These are phyloP conservation scores for Curvularia sp. DNA, from an alignment of 2,329 filamentous ascomycete species.

Conservation along the genomic window DNA sequence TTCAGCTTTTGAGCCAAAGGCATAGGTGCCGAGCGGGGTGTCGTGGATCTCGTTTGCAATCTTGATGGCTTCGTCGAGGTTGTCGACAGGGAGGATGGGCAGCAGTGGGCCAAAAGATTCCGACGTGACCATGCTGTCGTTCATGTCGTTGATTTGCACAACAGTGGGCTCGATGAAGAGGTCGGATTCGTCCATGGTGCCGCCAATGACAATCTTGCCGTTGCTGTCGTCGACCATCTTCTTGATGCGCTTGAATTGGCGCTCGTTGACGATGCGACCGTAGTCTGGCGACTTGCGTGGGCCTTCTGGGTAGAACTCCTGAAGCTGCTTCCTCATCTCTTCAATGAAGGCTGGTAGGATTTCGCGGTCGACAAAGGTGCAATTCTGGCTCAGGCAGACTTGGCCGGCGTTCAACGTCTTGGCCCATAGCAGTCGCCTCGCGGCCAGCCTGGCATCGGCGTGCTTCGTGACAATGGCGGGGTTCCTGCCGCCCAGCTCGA, in stretches of 20 bases:
- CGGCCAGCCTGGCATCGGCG: constrained; percentile 80
- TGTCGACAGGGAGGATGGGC: constrained; percentile 77
- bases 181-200: constrained; percentile 78
- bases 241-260: constrained; percentile 83
- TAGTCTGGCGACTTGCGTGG: constrained; percentile 80
- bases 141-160: constrained; percentile 77
- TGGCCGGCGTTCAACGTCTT: constrained; percentile 89
- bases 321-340: constrained; percentile 73
- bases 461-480: constrained; percentile 90
- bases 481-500: constrained; percentile 92
- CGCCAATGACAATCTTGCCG: constrained; percentile 87
- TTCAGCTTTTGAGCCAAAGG: constrained; percentile 83
- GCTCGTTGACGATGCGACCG: constrained; percentile 78
- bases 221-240: constrained; percentile 84
- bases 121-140: constrained; percentile 79
- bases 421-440: constrained; percentile 84
- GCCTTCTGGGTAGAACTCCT: constrained; percentile 84
- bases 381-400: constrained; percentile 92
- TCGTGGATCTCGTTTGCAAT: constrained; percentile 81
- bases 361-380: constrained; percentile 80
- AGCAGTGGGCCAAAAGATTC: constrained; percentile 96
- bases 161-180: constrained; percentile 91
- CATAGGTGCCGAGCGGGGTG: constrained; percentile 83
- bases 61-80: constrained; percentile 83
- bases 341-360: constrained; percentile 75